Base-by-base conservation (phyloP, 2,329 filamentous ascomycete genomes). In the Aspergillus latus region DNA sequence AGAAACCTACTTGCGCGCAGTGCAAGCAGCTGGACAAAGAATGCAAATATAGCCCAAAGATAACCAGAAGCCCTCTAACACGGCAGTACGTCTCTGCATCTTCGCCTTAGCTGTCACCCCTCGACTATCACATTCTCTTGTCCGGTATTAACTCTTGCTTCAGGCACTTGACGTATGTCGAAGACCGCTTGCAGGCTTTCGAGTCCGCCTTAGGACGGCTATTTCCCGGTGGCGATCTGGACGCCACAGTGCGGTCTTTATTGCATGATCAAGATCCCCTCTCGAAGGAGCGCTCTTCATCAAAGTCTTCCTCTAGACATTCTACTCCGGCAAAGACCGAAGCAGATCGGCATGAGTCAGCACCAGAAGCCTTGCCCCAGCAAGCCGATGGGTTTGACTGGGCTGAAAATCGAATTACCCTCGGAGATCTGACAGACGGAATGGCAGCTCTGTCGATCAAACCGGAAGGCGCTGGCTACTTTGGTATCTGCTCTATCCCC, bases 291-390 rank as follows among this genome's bases (percentile, higher is more conserved):
- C 58, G 58, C 8, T 60, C 69, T 29, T 73, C 72, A 37, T 72
- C 72, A 44, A 67, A 73, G 47, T 65, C 70, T 6, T 73, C 72
- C n/a, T 74, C 71, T 29, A 67, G 71, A 54, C 71, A 74, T 49
- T 74, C 71, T 6, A 73, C 71, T 5, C 71, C 69, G 28, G 66
- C 66, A 9, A 74, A 68, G 49, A 60, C 64, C 32, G 71, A 73
- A 50, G 64, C 66, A 32, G 71, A 72, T 49, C 66, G 67, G 30
- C 65, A 68, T 9, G 71, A 74, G 45, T 64, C 70, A 34, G 70
- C 72, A 8, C 69, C 77, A 70, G 63, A 84, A 82, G 68, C 72
- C 46, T 60, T 74, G 30, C 72, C 72, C 6, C 70, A 73, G 50
- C 72, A 74, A 59, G 72, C 72, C 8, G 72, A 72, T 62, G 71